Percentiles rank a stretch among this genome's conserved stretches.
phyloP scores from a whole-genome alignment of 345 rosid species.

The Murraya paniculata region DNA sequence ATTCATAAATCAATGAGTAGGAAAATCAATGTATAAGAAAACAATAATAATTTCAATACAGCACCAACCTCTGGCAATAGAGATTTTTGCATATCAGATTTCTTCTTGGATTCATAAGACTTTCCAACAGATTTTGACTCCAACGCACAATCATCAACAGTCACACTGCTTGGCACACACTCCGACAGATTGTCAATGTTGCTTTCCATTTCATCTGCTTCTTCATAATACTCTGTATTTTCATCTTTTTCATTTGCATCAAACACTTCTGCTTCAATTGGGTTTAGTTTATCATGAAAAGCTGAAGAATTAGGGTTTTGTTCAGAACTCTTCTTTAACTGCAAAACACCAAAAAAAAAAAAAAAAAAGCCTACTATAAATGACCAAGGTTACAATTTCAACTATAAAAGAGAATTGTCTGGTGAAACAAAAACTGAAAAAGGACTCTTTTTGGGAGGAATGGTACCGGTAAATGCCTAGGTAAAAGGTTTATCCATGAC shows the following conservation, averaged over 20 bases:
- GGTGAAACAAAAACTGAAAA: background rate
- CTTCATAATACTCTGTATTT: constrained; percentile 30
- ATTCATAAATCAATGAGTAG: constrained; percentile 14
- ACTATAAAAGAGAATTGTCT: background rate
- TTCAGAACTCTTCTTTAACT: constrained; percentile 61
- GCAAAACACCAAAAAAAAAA: constrained; percentile 29
- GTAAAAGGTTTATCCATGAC: constrained; percentile 1
- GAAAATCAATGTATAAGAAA: background rate
- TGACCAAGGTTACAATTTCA: background rate
- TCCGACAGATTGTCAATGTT: constrained; percentile 52
- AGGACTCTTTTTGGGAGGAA: background rate
- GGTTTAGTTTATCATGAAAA: constrained; percentile 34
- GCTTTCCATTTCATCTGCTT: constrained; percentile 40
- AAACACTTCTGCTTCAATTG: constrained; percentile 36
- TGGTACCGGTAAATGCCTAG: background rate
- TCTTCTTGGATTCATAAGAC: constrained; percentile 33
- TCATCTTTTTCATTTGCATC: constrained; percentile 33
- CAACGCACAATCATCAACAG: constrained; percentile 32
- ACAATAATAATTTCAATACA: constrained; percentile 1
- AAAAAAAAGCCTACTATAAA: background rate
- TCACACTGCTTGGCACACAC: constrained; percentile 37
- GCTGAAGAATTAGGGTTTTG: constrained; percentile 32
- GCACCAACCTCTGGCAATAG: constrained; percentile 55
- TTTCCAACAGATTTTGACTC: constrained; percentile 40
- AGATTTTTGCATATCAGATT: constrained; percentile 47